Percentiles rank a stretch among this genome's conserved stretches.
phyloP scores from a whole-genome alignment of 495 filamentous ascomycete species.

The Trichoderma asperelloides region DNA sequence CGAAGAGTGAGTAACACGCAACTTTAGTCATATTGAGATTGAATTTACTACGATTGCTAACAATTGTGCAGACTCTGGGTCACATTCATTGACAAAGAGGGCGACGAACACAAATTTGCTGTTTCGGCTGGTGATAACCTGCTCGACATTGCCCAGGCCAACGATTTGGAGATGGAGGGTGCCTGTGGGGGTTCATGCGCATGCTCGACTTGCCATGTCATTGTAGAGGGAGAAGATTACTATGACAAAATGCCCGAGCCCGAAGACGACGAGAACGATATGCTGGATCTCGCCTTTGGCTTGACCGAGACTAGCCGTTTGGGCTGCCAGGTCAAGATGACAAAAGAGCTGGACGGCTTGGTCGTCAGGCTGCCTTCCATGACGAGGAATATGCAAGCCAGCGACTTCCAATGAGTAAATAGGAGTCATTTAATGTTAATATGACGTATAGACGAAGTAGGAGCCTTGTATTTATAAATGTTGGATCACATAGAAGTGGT shows the following conservation, averaged over 20 bases:
- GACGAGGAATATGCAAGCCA: constrained; percentile 93
- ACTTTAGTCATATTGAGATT: not conserved
- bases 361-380: constrained; percentile 77
- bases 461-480: constrained; percentile 6
- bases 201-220: constrained; percentile 95
- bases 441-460: constrained; percentile 6
- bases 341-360: constrained; percentile 77
- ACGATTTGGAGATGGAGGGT: constrained; percentile 97
- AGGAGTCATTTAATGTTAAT: not conserved
- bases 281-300: constrained; percentile 94
- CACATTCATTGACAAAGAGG: constrained; percentile 94
- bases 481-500: not conserved
- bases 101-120: constrained; percentile 59
- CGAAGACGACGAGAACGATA: constrained; percentile 97
- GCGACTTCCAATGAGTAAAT: constrained; percentile 63
- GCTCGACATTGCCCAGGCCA: constrained; percentile 84
- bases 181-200: constrained; percentile 94
- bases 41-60: constrained; percentile 7
- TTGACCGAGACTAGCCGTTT: constrained; percentile 92
- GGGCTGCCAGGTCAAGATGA: constrained; percentile 92
- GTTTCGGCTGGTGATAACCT: constrained; percentile 84
- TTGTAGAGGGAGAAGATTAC: constrained; percentile 71
- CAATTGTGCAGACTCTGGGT: constrained; percentile 59
- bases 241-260: constrained; percentile 91
- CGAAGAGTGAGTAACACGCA: constrained; percentile 63